A percentile compares a stretch with the other conserved stretches of the same genome.
Conservation (phyloP, 2,329 filamentous ascomycete genomes). For the Cladobotryum mycophilum region DNA sequence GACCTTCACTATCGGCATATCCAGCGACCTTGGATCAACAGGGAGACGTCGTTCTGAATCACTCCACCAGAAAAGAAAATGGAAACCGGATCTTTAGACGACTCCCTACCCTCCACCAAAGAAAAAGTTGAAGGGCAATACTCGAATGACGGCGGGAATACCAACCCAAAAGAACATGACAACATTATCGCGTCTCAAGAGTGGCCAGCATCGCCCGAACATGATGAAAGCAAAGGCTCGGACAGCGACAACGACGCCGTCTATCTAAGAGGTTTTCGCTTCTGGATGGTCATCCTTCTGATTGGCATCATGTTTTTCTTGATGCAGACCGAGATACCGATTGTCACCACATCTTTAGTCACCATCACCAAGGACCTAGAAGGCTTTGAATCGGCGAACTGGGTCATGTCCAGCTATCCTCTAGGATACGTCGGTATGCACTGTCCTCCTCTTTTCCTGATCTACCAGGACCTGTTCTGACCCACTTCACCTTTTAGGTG, state of each 20-base stretch:
- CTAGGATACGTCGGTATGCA: constrained; percentile 40
- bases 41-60: no score
- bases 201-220: not conserved
- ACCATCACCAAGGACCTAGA: constrained; percentile 35
- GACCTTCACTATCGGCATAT: no score
- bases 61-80: no score
- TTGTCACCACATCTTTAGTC: constrained; percentile 45
- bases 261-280: not conserved
- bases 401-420: constrained; percentile 44
- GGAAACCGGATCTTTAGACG: no score
- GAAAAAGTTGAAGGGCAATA: no score
- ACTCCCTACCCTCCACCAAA: no score
- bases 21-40: no score
- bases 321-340: constrained; percentile 42
- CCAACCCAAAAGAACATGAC: not conserved
- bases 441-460: not conserved
- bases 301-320: constrained; percentile 24
- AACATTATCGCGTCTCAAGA: not conserved
- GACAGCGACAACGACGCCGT: not conserved
- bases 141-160: no score
- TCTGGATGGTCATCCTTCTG: not conserved
- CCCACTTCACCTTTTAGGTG: constrained; percentile 22
- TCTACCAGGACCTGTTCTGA: not conserved
- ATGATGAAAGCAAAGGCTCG: not conserved
- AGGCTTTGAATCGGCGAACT: constrained; percentile 31